Conservation (phyloP, 2,329 filamentous ascomycete genomes). For the Zymoseptoria tritici region DNA sequence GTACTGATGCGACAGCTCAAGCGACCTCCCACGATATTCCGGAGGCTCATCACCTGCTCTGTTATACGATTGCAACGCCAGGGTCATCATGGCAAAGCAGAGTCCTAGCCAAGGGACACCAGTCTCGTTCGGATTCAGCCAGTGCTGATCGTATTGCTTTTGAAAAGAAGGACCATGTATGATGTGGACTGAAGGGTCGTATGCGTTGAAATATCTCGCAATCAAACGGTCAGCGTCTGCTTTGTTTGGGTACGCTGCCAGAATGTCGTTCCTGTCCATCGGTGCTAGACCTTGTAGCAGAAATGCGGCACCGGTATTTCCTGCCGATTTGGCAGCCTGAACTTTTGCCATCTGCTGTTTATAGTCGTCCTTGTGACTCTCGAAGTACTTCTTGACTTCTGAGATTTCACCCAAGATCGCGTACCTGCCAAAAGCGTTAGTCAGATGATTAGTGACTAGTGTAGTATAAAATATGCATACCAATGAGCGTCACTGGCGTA, state of each 20-base stretch:
- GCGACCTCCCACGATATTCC: conserved; percentile 63
- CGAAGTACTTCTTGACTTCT: conserved; percentile 90
- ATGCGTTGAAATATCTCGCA: conserved; percentile 83
- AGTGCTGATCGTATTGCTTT: conserved; percentile 59
- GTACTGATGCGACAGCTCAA: conserved; percentile 48
- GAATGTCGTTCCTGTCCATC: conserved; percentile 67
- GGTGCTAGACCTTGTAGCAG: conserved; percentile 66
- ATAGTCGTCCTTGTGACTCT: conserved; percentile 77
- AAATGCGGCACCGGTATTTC: conserved; percentile 63
- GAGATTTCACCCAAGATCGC: conserved; percentile 59
- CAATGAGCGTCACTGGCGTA: conserved; percentile 47
- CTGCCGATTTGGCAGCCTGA: conserved; percentile 55
- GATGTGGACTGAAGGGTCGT: conserved; percentile 54
- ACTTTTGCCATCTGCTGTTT: conserved; percentile 75
- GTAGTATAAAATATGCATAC: conserved; percentile 28
- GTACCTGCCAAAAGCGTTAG: neutral
- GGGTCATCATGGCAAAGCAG: conserved; percentile 66
- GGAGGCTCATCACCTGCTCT: conserved; percentile 72
- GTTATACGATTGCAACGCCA: conserved; percentile 72
- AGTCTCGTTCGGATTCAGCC: conserved; percentile 65
- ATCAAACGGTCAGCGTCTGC: conserved; percentile 78
- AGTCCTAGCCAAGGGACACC: conserved; percentile 72
- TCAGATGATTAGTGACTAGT: neutral
- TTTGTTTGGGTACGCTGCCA: conserved; percentile 71
- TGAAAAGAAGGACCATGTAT: conserved; percentile 71